A percentile compares a stretch with the other conserved stretches of the same genome.
Evolutionary conservation across 192 early-diverging fungal species (phyloP).

Genomic region (Coemansia sp.): DNA sequence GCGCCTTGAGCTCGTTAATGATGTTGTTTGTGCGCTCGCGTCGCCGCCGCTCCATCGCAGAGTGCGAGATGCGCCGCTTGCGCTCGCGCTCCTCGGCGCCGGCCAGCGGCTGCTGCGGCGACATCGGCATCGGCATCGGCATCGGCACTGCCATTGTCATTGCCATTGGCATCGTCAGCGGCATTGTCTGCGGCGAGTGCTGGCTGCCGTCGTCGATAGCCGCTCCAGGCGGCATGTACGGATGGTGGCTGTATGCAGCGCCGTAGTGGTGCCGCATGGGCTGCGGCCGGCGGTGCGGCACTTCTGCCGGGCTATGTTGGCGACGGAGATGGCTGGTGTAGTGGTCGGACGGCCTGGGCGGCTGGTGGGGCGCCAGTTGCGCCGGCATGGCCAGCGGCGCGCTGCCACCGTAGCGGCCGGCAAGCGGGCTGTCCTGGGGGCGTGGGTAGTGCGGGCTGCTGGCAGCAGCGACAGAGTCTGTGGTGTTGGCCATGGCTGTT

Average conservation of each 20-base stretch:
- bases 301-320: too few relatives aligned
- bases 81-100: conserved; percentile 58
- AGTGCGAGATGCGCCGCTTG: conserved; percentile 77
- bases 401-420: too few relatives aligned
- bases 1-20: conserved; percentile 67
- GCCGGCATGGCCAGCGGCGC: too few relatives aligned
- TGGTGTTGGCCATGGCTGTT: neutral
- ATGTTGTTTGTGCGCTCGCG: conserved; percentile 84
- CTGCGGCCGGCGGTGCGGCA: too few relatives aligned
- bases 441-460: neutral
- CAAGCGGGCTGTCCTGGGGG: too few relatives aligned
- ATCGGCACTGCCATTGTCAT: neutral
- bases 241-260: conserved; percentile 2
- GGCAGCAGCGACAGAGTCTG: neutral
- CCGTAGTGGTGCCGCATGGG: neutral
- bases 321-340: too few relatives aligned
- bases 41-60: conserved; percentile 77
- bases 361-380: too few relatives aligned
- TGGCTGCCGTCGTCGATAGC: neutral
- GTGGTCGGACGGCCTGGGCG: too few relatives aligned
- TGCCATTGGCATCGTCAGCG: neutral
- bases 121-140: too few relatives aligned
- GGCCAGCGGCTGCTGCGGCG: neutral
- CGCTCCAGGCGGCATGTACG: conserved; percentile 1
- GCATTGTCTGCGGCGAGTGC: neutral